Conservation (phyloP, 208 protist species). For the Trypanosoma caninum region DNA sequence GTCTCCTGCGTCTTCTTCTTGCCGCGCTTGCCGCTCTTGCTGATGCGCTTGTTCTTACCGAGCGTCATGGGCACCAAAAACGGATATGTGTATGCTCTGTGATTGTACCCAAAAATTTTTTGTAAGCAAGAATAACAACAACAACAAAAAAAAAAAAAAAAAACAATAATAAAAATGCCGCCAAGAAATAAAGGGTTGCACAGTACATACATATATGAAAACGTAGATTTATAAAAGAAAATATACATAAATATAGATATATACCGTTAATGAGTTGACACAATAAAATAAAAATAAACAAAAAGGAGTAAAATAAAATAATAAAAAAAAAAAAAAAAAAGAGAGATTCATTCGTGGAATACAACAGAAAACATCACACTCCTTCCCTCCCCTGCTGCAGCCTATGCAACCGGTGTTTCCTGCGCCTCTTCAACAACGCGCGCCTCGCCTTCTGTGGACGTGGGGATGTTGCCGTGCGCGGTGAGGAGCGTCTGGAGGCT, state of each 20-base stretch:
- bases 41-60: conserved; percentile 95
- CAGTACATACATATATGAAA: not conserved
- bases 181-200: not conserved
- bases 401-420: conserved; percentile 31
- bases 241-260: not conserved
- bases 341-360: conserved; percentile 6
- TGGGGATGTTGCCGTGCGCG: conserved; percentile 87
- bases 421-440: conserved; percentile 73
- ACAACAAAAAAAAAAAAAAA: not conserved
- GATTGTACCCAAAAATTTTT: too few species aligned
- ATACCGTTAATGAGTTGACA: not conserved
- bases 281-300: conserved; percentile 8
- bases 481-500: conserved; percentile 92
- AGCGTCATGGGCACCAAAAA: too few species aligned
- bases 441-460: conserved; percentile 71
- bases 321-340: conserved; percentile 18
- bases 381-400: conserved; percentile 30
- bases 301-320: not conserved
- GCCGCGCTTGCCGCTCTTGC: conserved; percentile 95
- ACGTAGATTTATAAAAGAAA: not conserved
- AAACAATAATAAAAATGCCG: conserved; percentile 2
- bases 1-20: conserved; percentile 94
- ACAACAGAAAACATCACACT: not conserved
- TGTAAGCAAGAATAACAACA: conserved; percentile 16
- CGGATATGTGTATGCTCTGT: too few species aligned